Conservation (phyloP, 768 basidiomycete species). For the Hemileccinum rubropunctum region DNA sequence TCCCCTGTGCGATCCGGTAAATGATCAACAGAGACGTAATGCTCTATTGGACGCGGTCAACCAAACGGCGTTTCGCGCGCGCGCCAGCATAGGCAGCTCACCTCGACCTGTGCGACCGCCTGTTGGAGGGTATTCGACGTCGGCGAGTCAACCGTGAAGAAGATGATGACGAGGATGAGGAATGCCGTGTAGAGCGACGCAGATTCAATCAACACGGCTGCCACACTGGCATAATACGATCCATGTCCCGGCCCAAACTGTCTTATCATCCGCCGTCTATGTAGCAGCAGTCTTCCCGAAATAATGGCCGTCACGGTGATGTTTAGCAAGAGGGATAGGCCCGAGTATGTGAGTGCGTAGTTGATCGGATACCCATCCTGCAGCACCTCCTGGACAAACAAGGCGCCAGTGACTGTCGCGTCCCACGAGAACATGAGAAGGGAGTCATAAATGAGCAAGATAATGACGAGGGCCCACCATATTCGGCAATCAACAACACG, state of each 20-base stretch:
- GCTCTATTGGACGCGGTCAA: constrained; percentile 1
- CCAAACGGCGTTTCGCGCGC: not conserved
- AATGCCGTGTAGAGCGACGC: constrained; percentile 16
- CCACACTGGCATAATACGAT: constrained; percentile 5
- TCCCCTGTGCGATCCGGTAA: constrained; percentile 19
- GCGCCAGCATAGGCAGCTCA: not conserved
- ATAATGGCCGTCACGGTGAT: constrained; percentile 18
- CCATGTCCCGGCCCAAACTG: constrained; percentile 16
- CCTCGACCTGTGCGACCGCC: constrained; percentile 18
- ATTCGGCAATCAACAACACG: constrained; percentile 8
- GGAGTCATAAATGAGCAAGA: not conserved
- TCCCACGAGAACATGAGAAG: not conserved
- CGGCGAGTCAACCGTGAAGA: not conserved
- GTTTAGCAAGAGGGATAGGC: constrained; percentile 14
- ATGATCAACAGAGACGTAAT: constrained; percentile 20
- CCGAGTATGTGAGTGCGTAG: constrained; percentile 5
- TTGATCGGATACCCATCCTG: not conserved
- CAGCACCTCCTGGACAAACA: constrained; percentile 2
- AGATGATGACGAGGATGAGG: constrained; percentile 15
- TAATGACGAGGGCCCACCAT: constrained; percentile 4
- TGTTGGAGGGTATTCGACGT: constrained; percentile 14
- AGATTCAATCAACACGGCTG: constrained; percentile 17
- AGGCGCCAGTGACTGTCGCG: constrained; percentile 3
- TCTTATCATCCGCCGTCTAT: constrained; percentile 9
- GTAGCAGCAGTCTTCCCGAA: constrained; percentile 10